Evolutionary conservation across 1,139 yeast species (phyloP).

Genomic region (Protomyces macrosporus): DNA sequence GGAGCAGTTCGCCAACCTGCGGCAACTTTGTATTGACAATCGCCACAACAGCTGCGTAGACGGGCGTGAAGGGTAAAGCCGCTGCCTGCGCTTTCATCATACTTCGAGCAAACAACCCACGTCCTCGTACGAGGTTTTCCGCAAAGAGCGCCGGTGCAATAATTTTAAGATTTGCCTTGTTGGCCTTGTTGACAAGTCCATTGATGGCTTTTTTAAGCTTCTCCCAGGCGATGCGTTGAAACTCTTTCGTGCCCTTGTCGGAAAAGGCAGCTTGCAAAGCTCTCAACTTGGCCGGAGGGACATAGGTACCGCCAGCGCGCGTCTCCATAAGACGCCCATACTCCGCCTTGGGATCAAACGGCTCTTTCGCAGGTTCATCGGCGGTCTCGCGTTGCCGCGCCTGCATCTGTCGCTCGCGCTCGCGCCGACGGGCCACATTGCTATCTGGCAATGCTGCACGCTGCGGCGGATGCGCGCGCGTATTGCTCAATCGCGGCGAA

Average conservation of each 20-base stretch:
- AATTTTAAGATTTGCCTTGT: constrained; percentile 47
- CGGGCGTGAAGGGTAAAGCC: constrained; percentile 45
- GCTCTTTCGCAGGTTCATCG: constrained; percentile 23
- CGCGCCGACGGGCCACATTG: constrained; percentile 35
- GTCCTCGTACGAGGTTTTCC: constrained; percentile 54
- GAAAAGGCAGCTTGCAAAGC: constrained; percentile 44
- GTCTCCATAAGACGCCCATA: constrained; percentile 42
- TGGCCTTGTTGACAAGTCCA: constrained; percentile 47
- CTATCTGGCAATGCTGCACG: constrained; percentile 32
- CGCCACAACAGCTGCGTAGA: constrained; percentile 56
- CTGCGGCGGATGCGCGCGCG: not conserved
- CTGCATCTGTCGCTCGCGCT: constrained; percentile 36
- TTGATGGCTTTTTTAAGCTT: constrained; percentile 47
- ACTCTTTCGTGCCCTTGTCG: constrained; percentile 39
- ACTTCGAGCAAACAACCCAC: constrained; percentile 54
- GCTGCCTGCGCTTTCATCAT: constrained; percentile 54
- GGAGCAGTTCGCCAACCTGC: constrained; percentile 57
- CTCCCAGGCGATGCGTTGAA: constrained; percentile 56
- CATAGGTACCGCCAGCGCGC: constrained; percentile 47
- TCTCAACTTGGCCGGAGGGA: constrained; percentile 51
- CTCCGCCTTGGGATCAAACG: constrained; percentile 40
- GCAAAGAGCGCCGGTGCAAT: constrained; percentile 50
- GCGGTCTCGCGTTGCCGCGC: constrained; percentile 30
- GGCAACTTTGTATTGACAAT: constrained; percentile 66
- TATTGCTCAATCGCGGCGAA: not conserved